phyloP scores from a whole-genome alignment of 495 filamentous ascomycete species.

The Pseudotulostoma volvatum region DNA sequence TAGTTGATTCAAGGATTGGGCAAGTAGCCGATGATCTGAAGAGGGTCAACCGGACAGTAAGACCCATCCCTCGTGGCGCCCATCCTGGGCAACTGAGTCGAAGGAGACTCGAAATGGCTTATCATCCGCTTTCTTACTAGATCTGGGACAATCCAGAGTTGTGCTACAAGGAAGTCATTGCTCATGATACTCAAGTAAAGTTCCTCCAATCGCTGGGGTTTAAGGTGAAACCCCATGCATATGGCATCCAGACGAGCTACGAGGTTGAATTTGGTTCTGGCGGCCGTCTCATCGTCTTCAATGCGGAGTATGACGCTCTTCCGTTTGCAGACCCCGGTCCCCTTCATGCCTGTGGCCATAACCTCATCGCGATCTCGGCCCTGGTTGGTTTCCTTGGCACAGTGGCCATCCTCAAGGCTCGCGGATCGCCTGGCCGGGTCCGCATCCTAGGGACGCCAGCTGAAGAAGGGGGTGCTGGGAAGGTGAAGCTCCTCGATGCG shows the following conservation, averaged over 20 bases:
- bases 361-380: conserved; percentile 49
- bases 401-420: conserved; percentile 28
- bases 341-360: conserved; percentile 49
- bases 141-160: conserved; percentile 48
- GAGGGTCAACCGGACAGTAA: neutral
- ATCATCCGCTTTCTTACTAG: conserved; percentile 12
- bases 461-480: conserved; percentile 56
- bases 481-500: conserved; percentile 44
- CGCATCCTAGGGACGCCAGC: conserved; percentile 54
- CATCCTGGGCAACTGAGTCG: too few species aligned
- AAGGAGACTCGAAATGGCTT: too few species aligned
- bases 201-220: conserved; percentile 40
- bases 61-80: neutral
- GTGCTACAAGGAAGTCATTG: conserved; percentile 37
- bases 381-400: conserved; percentile 43
- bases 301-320: conserved; percentile 37
- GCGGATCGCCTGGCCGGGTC: conserved; percentile 36
- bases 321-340: conserved; percentile 31
- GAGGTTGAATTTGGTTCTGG: conserved; percentile 23
- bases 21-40: neutral
- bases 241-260: conserved; percentile 24
- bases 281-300: conserved; percentile 28
- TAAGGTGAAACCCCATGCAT: conserved; percentile 37
- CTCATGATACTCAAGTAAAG: conserved; percentile 39
- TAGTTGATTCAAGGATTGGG: neutral